Evolutionary conservation across 805 yeast species (phyloP).

Genomic region (Saccharomycodes ludwigii): DNA sequence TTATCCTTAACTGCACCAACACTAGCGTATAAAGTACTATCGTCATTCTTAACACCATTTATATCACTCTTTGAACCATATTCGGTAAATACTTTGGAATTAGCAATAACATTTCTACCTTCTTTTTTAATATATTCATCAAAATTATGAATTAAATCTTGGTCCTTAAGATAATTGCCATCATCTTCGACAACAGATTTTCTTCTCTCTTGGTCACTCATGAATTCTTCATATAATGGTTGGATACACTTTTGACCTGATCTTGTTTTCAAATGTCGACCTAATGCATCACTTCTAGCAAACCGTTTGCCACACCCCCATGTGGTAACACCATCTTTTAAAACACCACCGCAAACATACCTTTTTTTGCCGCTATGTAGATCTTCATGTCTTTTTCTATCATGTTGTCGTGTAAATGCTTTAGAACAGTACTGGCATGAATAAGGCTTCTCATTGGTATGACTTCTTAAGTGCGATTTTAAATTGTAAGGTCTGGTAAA

Average conservation of each 20-base stretch:
- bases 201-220: not conserved
- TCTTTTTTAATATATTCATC: no score
- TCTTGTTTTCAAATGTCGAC: conserved; percentile 71
- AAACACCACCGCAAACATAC: conserved; percentile 55
- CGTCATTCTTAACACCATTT: no score
- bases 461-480: conserved; percentile 84
- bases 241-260: conserved; percentile 62
- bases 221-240: conserved; percentile 47
- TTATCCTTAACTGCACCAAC: no score
- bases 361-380: conserved; percentile 67
- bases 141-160: not conserved
- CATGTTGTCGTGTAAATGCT: conserved; percentile 74
- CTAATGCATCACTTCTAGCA: conserved; percentile 69
- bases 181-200: no score
- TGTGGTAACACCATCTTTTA: conserved; percentile 38
- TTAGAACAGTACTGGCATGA: conserved; percentile 64
- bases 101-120: no score
- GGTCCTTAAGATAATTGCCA: not conserved
- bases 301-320: conserved; percentile 81
- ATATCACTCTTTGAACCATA: no score
- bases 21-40: no score
- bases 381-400: conserved; percentile 63
- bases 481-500: conserved; percentile 89
- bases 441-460: conserved; percentile 73
- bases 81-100: no score